Base-by-base conservation (phyloP, 768 basidiomycete species). In the Termitomyces sp. region DNA sequence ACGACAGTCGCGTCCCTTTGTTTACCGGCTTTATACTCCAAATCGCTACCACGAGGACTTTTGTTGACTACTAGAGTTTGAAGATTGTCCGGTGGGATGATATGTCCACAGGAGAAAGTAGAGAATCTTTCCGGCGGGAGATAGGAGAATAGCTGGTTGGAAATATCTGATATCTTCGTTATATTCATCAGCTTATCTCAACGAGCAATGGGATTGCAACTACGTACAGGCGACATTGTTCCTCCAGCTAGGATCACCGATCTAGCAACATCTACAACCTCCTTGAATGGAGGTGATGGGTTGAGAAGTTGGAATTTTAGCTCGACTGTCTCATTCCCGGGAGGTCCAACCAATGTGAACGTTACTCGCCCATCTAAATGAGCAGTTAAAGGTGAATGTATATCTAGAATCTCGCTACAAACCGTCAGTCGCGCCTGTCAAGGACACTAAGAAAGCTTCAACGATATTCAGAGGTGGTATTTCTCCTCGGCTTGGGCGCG, bases 161-260 rank as follows among this genome's bases (percentile, higher is more conserved):
- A 74, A 16, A 98, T 84, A 70, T 97, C 95, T n/a, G 88, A 85
- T 52, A 96, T 89, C 95, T 97, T 65, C 5, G 52, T 57, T 1
- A 47, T 48, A 13, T 16, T 48, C 6, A 30, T 51, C 4, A 27
- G 20, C 12, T 50, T 55, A 46, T n/a, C 57, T 8, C 27, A 41
- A 8, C 56, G 15, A 18, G 3, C 34, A 39, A 59, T 41, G 46
- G 31, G 33, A 30, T 56, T 49, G 48, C 16, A 13, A 22, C 58
- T 47, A 66, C 74, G 55, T 74, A 97, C 93, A n/a, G 96, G 96
- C 7, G 94, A 93, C 97, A 99, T 98, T 0, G 96, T 99, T 5
- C 96, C 96, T 9, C 96, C 96, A 8, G 97, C 96, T 41, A 99
- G 77, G 31, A 98, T 75, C n/a, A 98, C 87, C 3, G 90, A 82